Conservation (phyloP, 345 rosid genomes). For the Eucalyptus cladocalyx region DNA sequence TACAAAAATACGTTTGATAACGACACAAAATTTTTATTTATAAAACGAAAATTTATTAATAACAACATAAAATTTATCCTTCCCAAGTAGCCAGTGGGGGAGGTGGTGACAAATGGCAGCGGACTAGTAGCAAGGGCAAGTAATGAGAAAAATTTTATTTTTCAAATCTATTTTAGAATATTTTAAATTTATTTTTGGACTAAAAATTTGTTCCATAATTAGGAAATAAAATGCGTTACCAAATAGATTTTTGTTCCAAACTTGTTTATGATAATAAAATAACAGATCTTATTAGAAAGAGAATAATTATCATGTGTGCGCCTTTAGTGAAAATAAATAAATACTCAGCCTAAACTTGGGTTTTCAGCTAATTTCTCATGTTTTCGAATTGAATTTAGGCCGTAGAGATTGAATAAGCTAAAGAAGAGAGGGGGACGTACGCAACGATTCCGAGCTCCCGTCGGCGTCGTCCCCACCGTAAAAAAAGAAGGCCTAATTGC, state of each 20-base stretch:
- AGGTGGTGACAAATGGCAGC: rapidly evolving
- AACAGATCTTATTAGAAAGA: no score
- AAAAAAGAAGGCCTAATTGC: background rate
- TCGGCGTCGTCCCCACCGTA: background rate
- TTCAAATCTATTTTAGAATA: no score
- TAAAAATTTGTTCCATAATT: no score
- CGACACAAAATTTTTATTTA: rapidly evolving
- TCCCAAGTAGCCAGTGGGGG: rapidly evolving
- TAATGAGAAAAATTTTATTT: no score
- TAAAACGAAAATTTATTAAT: no score
- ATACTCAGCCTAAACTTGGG: background rate
- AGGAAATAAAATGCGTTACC: rapidly evolving
- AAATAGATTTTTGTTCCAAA: rapidly evolving
- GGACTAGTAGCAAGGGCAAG: rapidly evolving
- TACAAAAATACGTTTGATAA: no score
- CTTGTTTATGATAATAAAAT: rapidly evolving
- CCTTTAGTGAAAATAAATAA: no score
- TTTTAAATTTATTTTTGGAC: no score
- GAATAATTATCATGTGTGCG: no score
- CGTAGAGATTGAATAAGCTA: background rate
- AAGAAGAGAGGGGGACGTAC: background rate
- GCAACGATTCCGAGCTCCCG: background rate
- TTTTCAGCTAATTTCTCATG: background rate
- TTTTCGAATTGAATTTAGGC: background rate
- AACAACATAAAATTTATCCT: no score